Conservation (phyloP, 2,329 filamentous ascomycete species). For the Myriosclerotinia curreyana region DNA sequence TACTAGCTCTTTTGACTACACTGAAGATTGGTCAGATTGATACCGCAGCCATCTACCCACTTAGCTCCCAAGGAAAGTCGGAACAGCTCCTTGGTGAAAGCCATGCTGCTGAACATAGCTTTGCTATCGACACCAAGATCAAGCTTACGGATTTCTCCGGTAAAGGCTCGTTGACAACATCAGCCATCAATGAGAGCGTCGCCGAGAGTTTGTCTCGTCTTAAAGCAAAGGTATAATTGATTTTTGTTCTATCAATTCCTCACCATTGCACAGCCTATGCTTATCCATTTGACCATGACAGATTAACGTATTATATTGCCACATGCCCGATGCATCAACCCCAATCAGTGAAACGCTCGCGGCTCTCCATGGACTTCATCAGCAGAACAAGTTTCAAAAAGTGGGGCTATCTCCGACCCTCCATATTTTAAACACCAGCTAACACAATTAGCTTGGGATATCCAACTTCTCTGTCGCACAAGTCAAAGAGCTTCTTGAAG, state of each 20-base stretch:
- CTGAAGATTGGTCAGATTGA: neutral
- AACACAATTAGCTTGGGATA: conserved; percentile 4
- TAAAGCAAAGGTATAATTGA: neutral
- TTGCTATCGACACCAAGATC: conserved; percentile 13
- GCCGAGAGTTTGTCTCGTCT: neutral
- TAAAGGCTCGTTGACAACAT: neutral
- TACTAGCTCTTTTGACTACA: neutral
- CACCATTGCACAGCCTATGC: neutral
- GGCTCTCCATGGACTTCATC: conserved; percentile 13
- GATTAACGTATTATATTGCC: conserved; percentile 3
- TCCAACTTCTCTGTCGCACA: conserved; percentile 12
- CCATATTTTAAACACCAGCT: neutral
- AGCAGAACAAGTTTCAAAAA: conserved; percentile 9
- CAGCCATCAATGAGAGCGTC: neutral
- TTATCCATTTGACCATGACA: neutral
- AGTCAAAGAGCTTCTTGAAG: neutral
- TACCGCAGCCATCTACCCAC: conserved; percentile 3
- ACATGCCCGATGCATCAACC: neutral
- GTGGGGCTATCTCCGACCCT: neutral
- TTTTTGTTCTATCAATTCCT: neutral
- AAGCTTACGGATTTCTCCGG: neutral
- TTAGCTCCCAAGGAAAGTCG: neutral
- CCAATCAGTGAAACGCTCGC: conserved; percentile 2
- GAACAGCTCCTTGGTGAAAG: conserved; percentile 12
- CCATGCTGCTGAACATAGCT: neutral